Base-by-base conservation (phyloP, 23 red algal genomes). In the Rhodosorus marinus region DNA sequence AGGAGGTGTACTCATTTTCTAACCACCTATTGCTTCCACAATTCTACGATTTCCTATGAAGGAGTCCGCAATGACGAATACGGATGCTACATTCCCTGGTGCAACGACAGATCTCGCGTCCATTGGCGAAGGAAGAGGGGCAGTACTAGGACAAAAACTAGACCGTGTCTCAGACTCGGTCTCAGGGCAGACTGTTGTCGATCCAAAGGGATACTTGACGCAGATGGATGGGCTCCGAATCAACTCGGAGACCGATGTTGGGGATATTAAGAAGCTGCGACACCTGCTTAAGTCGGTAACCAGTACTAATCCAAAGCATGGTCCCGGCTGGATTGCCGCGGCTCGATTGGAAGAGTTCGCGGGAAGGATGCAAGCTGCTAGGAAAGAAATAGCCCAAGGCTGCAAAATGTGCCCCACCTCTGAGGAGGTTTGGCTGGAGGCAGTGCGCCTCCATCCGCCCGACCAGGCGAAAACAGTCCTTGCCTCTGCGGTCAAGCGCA, bases 291-390 rank as follows among this genome's bases (percentile, higher is more conserved):
- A 69, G 24, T 57, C 63, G 19, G 71, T 92, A 20, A 92, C 63
- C 5, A 32, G 35, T 11, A 70, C 82, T 6, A 92, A 92, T 33
- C 54, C 64, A 0, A 52, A 22, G 3, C 70, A 92, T 29, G 82
- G 72, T 8, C 70, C 82, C 33, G 82, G 82, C 24, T 92, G 82
- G 82, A 92, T 92, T 62, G 82, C 82, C 1, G 72, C 82, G 4
- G 82, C 82, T 2, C 65, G 82, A 31, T 57, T 92, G 1, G 82
- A 92, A 35, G 82, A 92, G 48, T 54, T 33, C 30, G 64, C 62
- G 5, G 82, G 82, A 8, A 61, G 32, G 46, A 38, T 71, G 0
- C 62, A 52, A 1, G 82, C 49, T 8, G 82, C 82, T 8, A 72
- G 82, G 7, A 40, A 58, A 50, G 19, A 71, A 15, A 76, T 76